Base-by-base conservation (phyloP, 306 rosid genomes). In the Quercus suber region DNA sequence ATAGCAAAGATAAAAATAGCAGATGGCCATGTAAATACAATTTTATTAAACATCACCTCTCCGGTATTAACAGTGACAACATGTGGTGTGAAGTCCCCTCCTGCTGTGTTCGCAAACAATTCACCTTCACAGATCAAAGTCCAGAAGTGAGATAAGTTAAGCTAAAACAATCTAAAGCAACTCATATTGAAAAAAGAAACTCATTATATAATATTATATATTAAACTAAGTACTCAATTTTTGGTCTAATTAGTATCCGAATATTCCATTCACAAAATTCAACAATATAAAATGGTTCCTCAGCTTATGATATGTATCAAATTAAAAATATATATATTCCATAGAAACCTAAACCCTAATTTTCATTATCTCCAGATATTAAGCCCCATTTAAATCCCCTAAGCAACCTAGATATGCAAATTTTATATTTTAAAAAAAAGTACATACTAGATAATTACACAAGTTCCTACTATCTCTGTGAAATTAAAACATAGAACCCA, bases 81-180 rank as follows among this genome's bases (percentile, higher is more conserved):
- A 73, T 88, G 96, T 4, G 98, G 90, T 68, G 86, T 84, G 53
- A 94, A 94, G 82, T 89, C 92, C 77, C 85, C 89, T 74, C 87
- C 89, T 49, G 92, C 92, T 0, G 90, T 81, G 81, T 37, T 85
- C 27, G 90, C 88, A 84, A 89, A 84, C 73, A 84, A 69, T 73
- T 78, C 94, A 33, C 94, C 97, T 90, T 74, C 89, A 84, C 69
- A 79, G 11, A 86, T 83, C 77, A 83, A 67, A 69, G 21, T 58
- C 31, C 76, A 79, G 9, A 82, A 61, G 77, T 84, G n/a, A 82
- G 75, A 76, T 20, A 6, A 41, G 9, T 12, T 11, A 11, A 75
- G 69, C 52, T 59, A 59, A 51, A 20, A 71, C n/a, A 12, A 43
- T 56, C 37, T 60, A 63, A 30, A 51, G 9, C 30, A 63, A 5